Evolutionary conservation across 257 asterid genomes (phyloP).

Genomic region (Lantana camara): DNA sequence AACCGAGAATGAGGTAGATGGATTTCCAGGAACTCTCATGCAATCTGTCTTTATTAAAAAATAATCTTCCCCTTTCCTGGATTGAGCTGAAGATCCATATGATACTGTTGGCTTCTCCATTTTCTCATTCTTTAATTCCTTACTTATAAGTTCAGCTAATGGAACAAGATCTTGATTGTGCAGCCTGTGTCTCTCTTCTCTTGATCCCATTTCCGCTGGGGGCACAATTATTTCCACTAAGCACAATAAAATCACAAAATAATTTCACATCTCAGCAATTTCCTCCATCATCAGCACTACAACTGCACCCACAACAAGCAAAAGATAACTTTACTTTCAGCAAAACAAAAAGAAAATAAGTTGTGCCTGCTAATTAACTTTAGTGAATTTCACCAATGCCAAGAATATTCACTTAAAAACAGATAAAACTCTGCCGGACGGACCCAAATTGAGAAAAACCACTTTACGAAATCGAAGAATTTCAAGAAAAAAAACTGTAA

Average conservation of each 20-base stretch:
- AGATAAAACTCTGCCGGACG: slow-evolving; percentile 20
- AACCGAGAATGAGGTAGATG: slow-evolving; percentile 74
- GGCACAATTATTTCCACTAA: not conserved
- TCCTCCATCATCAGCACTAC: slow-evolving; percentile 16
- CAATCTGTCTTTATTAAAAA: slow-evolving; percentile 73
- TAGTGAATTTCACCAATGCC: slow-evolving; percentile 10
- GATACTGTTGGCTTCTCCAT: slow-evolving; percentile 77
- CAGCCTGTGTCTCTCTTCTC: slow-evolving; percentile 51
- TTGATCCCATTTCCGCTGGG: slow-evolving; percentile 53
- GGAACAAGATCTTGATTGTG: slow-evolving; percentile 60
- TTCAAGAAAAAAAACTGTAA: slow-evolving; percentile 4
- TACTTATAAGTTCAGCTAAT: slow-evolving; percentile 63
- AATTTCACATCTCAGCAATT: not conserved
- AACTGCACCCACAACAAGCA: not conserved
- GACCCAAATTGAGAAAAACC: slow-evolving; percentile 14
- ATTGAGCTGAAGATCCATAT: slow-evolving; percentile 72
- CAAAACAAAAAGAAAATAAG: slow-evolving; percentile 1
- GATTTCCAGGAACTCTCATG: slow-evolving; percentile 69
- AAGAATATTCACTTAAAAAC: not conserved
- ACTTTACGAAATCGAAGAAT: slow-evolving; percentile 18
- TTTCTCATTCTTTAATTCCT: slow-evolving; percentile 71
- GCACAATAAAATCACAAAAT: not conserved
- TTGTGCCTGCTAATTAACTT: slow-evolving; percentile 5
- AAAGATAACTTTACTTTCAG: slow-evolving; percentile 3
- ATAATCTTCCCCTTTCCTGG: slow-evolving; percentile 84